These are phyloP conservation scores for Diaporthe caulivora DNA, from an alignment of 2,329 filamentous ascomycete species.

Conservation along the genomic window DNA sequence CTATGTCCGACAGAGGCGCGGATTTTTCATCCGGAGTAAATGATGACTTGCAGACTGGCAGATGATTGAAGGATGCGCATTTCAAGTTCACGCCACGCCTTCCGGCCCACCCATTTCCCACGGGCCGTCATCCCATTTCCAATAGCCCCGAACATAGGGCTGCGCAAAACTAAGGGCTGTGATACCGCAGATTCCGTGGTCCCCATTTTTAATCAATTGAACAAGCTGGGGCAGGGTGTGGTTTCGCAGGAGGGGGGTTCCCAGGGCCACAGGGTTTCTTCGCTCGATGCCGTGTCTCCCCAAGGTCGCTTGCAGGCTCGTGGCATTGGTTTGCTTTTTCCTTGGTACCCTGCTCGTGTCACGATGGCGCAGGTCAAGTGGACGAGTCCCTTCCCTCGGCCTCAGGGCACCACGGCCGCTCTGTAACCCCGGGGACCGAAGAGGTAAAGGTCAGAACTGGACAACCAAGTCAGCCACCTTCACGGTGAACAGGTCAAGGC, in stretches of 20 bases:
- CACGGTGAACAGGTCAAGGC: slow-evolving; percentile 8
- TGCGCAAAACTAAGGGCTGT: not conserved
- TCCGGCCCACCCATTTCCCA: not conserved
- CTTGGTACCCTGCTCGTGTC: slow-evolving; percentile 35
- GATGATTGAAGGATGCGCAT: not conserved
- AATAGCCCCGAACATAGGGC: slow-evolving; percentile 29
- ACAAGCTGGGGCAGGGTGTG: not conserved
- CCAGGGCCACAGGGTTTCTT: slow-evolving; percentile 9
- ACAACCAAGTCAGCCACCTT: slow-evolving; percentile 13
- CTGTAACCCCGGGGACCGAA: not conserved
- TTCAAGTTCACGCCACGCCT: not conserved
- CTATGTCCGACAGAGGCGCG: slow-evolving; percentile 14
- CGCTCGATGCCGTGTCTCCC: slow-evolving; percentile 32
- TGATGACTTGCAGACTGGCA: not conserved
- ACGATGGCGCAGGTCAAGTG: slow-evolving; percentile 41
- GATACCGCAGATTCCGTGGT: not conserved
- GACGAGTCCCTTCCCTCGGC: not conserved
- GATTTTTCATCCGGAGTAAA: not conserved
- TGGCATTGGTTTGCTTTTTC: slow-evolving; percentile 36
- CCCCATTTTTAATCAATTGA: not conserved
- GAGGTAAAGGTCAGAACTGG: not conserved
- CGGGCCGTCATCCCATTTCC: slow-evolving; percentile 12
- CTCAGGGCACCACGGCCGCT: slow-evolving; percentile 20
- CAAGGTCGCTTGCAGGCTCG: slow-evolving; percentile 39
- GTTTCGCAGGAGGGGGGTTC: not conserved